Evolutionary conservation across 805 yeast genomes (phyloP).

Genomic region (Suhomyces kilbournensis): DNA sequence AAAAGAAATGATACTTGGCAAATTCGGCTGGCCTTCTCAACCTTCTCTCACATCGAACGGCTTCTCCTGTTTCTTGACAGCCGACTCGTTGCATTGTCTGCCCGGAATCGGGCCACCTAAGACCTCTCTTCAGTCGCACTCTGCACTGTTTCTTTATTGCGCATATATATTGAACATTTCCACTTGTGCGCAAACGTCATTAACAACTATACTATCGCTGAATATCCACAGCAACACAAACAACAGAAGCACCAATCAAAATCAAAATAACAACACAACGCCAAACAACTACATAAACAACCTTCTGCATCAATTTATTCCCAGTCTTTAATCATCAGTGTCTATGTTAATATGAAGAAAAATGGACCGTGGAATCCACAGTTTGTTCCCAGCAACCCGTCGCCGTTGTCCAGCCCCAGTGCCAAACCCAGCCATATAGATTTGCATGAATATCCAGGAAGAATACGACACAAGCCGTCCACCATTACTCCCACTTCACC

Average conservation of each 20-base stretch:
- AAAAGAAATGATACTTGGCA: background rate
- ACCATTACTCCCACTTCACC: background rate
- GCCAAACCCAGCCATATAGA: background rate
- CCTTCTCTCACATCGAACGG: background rate
- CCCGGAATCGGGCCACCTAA: background rate
- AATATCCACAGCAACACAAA: no score
- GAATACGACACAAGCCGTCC: constrained; percentile 2
- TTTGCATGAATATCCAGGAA: background rate
- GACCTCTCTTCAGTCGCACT: background rate
- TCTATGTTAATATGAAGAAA: constrained; percentile 1
- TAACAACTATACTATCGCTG: background rate
- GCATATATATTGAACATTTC: background rate
- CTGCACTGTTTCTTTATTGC: background rate
- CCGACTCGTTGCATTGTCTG: background rate
- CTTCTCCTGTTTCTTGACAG: background rate
- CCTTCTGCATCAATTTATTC: background rate
- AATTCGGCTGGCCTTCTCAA: background rate
- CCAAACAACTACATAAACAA: background rate
- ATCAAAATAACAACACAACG: no score
- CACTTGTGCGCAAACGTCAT: background rate
- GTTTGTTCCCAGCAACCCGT: constrained; percentile 24
- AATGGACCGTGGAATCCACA: constrained; percentile 8
- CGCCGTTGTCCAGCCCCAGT: constrained; percentile 20
- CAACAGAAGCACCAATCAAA: no score
- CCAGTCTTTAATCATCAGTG: background rate